Evolutionary conservation across 2,329 filamentous ascomycete species (phyloP).

Genomic region (Rutstroemia sp.): DNA sequence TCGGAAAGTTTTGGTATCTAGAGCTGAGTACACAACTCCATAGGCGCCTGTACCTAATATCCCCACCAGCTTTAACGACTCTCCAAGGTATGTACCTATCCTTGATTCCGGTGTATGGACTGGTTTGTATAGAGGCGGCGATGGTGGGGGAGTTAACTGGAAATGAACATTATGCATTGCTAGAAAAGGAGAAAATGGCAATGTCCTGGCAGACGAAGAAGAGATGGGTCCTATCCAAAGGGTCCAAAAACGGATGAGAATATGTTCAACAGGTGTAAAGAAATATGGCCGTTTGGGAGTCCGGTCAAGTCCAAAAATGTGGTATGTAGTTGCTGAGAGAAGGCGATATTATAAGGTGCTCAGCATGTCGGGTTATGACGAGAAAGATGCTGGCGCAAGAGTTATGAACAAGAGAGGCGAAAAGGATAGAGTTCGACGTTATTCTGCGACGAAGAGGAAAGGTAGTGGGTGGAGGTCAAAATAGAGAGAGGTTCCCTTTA

Average conservation of each 20-base stretch:
- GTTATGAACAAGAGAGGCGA: neutral
- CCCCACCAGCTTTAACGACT: conserved; percentile 63
- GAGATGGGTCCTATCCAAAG: conserved; percentile 4
- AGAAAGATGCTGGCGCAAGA: neutral
- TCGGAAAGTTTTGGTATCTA: conserved; percentile 60
- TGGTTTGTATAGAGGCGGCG: conserved; percentile 4
- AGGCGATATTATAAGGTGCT: neutral
- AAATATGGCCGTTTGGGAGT: neutral
- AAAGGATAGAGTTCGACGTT: neutral
- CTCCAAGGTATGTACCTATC: conserved; percentile 71
- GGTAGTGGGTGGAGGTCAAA: neutral
- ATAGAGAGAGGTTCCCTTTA: neutral
- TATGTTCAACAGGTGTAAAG: conserved; percentile 4
- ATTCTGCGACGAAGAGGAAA: neutral
- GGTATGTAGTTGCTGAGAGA: too few relatives aligned
- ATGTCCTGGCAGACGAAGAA: neutral
- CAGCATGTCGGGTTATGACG: neutral
- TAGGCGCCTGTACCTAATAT: conserved; percentile 93
- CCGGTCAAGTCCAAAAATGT: neutral
- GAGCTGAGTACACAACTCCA: conserved; percentile 90
- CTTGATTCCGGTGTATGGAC: conserved; percentile 65
- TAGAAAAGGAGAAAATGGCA: conserved; percentile 3
- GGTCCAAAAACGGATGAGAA: conserved; percentile 4
- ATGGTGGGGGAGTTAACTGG: conserved; percentile 18
- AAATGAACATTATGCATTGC: conserved; percentile 6